Evolutionary conservation across 805 yeast species (phyloP).

Genomic region (Candida vaughaniae): DNA sequence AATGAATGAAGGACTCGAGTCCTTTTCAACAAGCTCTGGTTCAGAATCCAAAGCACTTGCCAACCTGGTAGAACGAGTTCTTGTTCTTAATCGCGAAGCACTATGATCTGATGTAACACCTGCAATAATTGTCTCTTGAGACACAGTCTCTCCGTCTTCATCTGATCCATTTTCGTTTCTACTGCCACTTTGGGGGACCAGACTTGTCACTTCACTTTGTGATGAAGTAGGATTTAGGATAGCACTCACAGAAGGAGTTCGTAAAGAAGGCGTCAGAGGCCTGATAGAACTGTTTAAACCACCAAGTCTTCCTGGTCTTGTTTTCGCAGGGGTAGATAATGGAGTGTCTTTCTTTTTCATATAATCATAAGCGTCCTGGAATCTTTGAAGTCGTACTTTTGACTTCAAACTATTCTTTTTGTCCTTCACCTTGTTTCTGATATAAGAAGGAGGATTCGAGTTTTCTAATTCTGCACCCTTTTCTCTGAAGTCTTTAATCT

Average conservation of each 20-base stretch:
- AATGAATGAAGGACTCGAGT: not conserved
- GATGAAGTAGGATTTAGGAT: too few relatives aligned
- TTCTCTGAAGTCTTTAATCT: conserved; percentile 69
- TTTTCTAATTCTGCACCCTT: conserved; percentile 39
- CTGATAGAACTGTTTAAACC: not conserved
- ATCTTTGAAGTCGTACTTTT: not conserved
- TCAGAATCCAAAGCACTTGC: not conserved
- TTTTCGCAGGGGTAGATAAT: not conserved
- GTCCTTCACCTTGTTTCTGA: conserved; percentile 1
- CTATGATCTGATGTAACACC: too few relatives aligned
- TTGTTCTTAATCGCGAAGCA: too few relatives aligned
- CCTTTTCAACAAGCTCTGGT: not conserved
- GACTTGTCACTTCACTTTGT: too few relatives aligned
- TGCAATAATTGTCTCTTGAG: too few relatives aligned
- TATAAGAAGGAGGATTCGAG: conserved; percentile 75
- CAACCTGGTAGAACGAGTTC: too few relatives aligned
- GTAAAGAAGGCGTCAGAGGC: too few relatives aligned
- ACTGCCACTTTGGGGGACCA: too few relatives aligned
- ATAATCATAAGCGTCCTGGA: conserved; percentile 4
- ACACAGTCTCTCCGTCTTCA: too few relatives aligned
- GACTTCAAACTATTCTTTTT: not conserved
- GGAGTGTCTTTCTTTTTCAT: not conserved
- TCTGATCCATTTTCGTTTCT: too few relatives aligned
- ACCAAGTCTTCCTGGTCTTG: not conserved
- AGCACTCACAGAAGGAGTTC: too few relatives aligned